Evolutionary conservation across 1,284 basidiomycete genomes (phyloP).

Genomic region (Ganoderma resinaceum): DNA sequence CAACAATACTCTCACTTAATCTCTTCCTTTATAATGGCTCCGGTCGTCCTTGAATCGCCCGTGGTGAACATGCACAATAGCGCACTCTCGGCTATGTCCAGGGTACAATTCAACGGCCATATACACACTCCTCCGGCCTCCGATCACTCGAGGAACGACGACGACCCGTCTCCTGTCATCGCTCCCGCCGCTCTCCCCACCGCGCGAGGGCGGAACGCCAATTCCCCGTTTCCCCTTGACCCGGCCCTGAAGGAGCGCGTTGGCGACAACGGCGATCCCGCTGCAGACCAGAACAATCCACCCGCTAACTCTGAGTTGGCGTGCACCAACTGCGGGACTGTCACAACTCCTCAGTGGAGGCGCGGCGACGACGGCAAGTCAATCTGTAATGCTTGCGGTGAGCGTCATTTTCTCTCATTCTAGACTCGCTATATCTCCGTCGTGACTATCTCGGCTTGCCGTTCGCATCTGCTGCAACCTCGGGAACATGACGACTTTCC

Average conservation of each 20-base stretch:
- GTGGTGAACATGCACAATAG: conserved; percentile 40
- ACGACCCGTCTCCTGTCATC: conserved; percentile 35
- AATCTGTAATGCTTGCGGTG: conserved; percentile 89
- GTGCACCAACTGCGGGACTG: conserved; percentile 77
- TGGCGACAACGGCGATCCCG: conserved; percentile 32
- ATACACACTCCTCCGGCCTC: conserved; percentile 42
- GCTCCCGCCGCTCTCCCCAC: conserved; percentile 37
- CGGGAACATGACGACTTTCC: conserved; percentile 31
- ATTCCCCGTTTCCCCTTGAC: conserved; percentile 36
- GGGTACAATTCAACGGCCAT: conserved; percentile 40
- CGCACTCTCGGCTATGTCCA: conserved; percentile 37
- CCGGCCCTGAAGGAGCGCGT: conserved; percentile 33
- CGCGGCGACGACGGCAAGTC: conserved; percentile 81
- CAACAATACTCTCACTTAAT: conserved; percentile 27
- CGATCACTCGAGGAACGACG: conserved; percentile 41
- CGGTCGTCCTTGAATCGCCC: conserved; percentile 41
- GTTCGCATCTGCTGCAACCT: conserved; percentile 35
- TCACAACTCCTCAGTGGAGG: conserved; percentile 83
- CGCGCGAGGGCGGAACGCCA: conserved; percentile 33
- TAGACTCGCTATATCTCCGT: conserved; percentile 38
- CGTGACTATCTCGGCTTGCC: conserved; percentile 39
- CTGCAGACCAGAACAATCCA: conserved; percentile 33
- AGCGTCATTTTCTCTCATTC: conserved; percentile 49
- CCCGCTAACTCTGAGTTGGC: conserved; percentile 34
- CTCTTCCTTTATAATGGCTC: conserved; percentile 37